Percentiles rank a stretch among this genome's conserved stretches.
Conservation (phyloP, 768 basidiomycete species). For the Phylloporus sp. region DNA sequence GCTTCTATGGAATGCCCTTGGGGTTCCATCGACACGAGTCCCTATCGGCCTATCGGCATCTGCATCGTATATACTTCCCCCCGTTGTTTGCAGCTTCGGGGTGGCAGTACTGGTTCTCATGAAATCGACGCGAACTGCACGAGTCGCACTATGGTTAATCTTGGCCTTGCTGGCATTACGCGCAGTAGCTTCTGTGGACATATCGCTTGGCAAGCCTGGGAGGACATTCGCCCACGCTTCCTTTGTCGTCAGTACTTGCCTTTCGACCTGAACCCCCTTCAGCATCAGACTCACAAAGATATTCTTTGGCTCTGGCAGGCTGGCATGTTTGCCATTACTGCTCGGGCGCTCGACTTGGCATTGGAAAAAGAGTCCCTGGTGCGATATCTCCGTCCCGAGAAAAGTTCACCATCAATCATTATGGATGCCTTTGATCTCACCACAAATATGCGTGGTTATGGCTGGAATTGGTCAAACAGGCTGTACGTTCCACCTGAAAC, state of each 20-base stretch:
- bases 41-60: constrained; percentile 34
- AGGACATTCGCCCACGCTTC: constrained; percentile 2
- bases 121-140: constrained; percentile 40
- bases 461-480: constrained; percentile 55
- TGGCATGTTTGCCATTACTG: constrained; percentile 6
- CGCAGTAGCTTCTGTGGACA: constrained; percentile 24
- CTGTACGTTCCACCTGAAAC: constrained; percentile 33
- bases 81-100: constrained; percentile 41
- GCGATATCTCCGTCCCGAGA: constrained; percentile 10
- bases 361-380: constrained; percentile 9
- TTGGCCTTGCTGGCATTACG: constrained; percentile 42
- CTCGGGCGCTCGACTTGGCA: constrained; percentile 20
- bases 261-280: neutral
- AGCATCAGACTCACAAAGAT: neutral
- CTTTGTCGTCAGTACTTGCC: constrained; percentile 11
- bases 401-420: neutral
- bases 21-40: constrained; percentile 1
- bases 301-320: constrained; percentile 12
- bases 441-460: constrained; percentile 52
- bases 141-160: constrained; percentile 46
- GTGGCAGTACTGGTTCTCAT: constrained; percentile 47
- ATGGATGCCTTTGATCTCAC: constrained; percentile 48
- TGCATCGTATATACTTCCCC: constrained; percentile 38
- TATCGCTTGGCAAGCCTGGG: constrained; percentile 4
- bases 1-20: neutral